Evolutionary conservation across 352 stramenopile genomes (phyloP), one percentile per base, ranked within the genome.

Genomic region (Phytophthora pinifolia): DNA sequence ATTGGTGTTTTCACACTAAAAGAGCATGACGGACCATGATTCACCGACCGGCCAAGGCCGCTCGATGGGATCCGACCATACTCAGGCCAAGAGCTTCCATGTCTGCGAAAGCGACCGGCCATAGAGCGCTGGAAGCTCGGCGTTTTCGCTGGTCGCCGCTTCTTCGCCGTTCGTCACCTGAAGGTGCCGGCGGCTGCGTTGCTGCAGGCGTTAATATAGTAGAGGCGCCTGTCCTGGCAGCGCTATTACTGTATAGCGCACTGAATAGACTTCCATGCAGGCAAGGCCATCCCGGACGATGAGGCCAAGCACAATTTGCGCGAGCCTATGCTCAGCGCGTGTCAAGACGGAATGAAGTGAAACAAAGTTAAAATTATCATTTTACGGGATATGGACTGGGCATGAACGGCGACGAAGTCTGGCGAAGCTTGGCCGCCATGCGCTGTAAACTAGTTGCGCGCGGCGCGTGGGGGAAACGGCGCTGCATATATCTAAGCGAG

Each of bases 371-470:
- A 64, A 31, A 55, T 59, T 56, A 31, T 18, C 34, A 61, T 47
- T 50, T 47, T 59, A 17, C 55, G 36, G 43, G 35, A 50, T 55
- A 66, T 52, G 38, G 52, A 62, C 37, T 50, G 38, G 43, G 27
- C 55, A 43, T 33, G 39, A 59, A 46, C 48, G 39, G 17, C 55
- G 35, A 48, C 47, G 47, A 52, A 57, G 9, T 12, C 30, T 10
- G 35, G 5, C 38, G 43, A 39, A 29, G 3, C 43, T 14, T 14
- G 35, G 8, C 31, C 45, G 45, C 25, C 47, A 55, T 46, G 37
- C 59, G 55, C 33, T 54, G 62, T 66, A 70, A 66, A 65, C 61
- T 66, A 70, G n/a, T 31, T 29, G 51, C 39, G 39, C 25, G 30
- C 20, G 32, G 30, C 36, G 51, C 10, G 22, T 56, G 8, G 20